Conservation (phyloP, 495 filamentous ascomycete genomes). For the Hypoxylon fragiforme region DNA sequence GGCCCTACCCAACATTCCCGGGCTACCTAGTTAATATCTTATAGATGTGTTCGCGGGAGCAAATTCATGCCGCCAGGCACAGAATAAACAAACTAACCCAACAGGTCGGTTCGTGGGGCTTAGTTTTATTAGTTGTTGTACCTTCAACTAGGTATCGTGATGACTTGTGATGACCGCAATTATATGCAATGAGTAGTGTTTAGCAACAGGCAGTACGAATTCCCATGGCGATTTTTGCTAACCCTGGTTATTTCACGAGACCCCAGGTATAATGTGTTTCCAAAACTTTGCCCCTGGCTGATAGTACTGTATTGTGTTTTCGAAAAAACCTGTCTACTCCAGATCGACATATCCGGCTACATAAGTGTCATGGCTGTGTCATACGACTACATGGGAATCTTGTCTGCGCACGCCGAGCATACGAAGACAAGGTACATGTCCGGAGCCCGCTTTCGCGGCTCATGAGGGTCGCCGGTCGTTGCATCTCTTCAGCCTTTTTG, state of each 20-base stretch:
- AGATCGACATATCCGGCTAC: constrained; percentile 40
- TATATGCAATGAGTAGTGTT: background rate
- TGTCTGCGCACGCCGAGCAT: constrained; percentile 6
- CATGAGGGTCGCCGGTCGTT: constrained; percentile 17
- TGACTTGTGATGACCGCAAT: too few relatives aligned
- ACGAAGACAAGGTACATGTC: constrained; percentile 11
- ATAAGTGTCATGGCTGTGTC: constrained; percentile 37
- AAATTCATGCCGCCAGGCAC: constrained; percentile 2
- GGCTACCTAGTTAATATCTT: too few relatives aligned
- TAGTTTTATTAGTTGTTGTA: constrained; percentile 6
- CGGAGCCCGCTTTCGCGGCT: constrained; percentile 24
- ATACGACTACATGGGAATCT: constrained; percentile 29
- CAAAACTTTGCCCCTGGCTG: constrained; percentile 27
- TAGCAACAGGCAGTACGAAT: constrained; percentile 9
- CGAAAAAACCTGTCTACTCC: constrained; percentile 36
- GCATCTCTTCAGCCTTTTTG: constrained; percentile 19
- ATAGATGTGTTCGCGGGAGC: too few relatives aligned
- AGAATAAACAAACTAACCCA: background rate
- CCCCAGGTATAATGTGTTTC: constrained; percentile 36
- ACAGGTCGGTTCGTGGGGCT: constrained; percentile 15
- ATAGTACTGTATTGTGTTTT: constrained; percentile 21
- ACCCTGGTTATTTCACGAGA: constrained; percentile 26
- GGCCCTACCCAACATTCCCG: too few relatives aligned
- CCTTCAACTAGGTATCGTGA: too few relatives aligned
- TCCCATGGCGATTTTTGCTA: constrained; percentile 4